These are phyloP conservation scores for Fusarium veterinarium DNA, from an alignment of 2,329 filamentous ascomycete genomes.

Conservation along the genomic window DNA sequence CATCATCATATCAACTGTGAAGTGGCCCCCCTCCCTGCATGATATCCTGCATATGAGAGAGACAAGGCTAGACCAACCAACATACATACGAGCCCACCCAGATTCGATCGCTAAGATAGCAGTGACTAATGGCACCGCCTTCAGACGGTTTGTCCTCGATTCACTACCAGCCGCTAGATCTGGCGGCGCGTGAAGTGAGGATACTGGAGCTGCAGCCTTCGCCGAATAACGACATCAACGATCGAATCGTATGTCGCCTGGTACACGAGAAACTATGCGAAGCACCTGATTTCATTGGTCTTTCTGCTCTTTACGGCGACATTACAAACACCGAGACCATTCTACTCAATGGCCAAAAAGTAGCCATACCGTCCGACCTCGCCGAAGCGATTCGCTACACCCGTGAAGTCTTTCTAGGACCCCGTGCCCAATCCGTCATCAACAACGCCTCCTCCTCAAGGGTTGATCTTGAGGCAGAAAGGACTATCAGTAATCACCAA, in stretches of 20 bases:
- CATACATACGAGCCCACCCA: background rate
- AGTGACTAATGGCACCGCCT: slow-evolving; percentile 28
- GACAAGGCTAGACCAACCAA: background rate
- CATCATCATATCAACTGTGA: background rate
- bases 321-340: slow-evolving; percentile 35
- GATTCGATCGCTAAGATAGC: background rate
- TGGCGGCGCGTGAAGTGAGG: slow-evolving; percentile 26
- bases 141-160: slow-evolving; percentile 36
- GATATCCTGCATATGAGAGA: slow-evolving; percentile 9
- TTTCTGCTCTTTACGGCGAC: slow-evolving; percentile 39
- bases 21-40: slow-evolving; percentile 11
- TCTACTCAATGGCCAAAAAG: slow-evolving; percentile 24
- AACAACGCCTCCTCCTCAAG: slow-evolving; percentile 15
- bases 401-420: slow-evolving; percentile 36
- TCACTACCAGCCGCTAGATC: slow-evolving; percentile 35
- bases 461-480: slow-evolving; percentile 21
- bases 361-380: slow-evolving; percentile 29
- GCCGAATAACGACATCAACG: slow-evolving; percentile 32
- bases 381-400: slow-evolving; percentile 39
- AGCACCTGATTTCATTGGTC: slow-evolving; percentile 38
- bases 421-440: slow-evolving; percentile 14
- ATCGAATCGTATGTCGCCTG: slow-evolving; percentile 35
- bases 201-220: slow-evolving; percentile 39
- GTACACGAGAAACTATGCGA: slow-evolving; percentile 33
- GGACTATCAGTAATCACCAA: background rate